Evolutionary conservation across 1,139 yeast species (phyloP), one percentile per base, ranked within the genome.

Genomic region (Geotrichum europaeum): DNA sequence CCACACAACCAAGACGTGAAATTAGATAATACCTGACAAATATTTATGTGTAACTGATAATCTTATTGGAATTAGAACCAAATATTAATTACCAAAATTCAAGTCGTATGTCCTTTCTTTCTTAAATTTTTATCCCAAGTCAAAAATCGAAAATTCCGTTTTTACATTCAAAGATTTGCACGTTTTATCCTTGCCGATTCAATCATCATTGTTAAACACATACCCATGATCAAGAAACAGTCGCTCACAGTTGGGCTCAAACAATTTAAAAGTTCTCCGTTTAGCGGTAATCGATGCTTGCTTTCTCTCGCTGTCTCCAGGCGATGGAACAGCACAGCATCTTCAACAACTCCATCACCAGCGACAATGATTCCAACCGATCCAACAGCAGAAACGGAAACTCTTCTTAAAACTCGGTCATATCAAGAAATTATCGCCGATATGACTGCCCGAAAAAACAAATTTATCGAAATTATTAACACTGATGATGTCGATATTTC

Each of bases 381-480:
- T n/a, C n/a, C 47, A 28, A 28, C 9, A 28, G 32, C 32, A 15
- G 47, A 40, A 18, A n/a, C 47, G 20, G 47, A 40, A 40, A n/a
- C 47, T 7, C 47, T 40, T 18, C 40, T 49, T 49, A 58, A 53
- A 53, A 50, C 32, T 20, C 50, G 53, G 49, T 51, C 55, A 3
- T 60, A 43, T 18, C 25, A 36, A n/a, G 63, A 60, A 2, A 60
- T 60, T 25, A 43, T 55, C 5, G 36, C 20, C 12, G 63, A 57
- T 34, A 60, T 60, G 47, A 53, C 47, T 24, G 50, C 49, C 15
- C 57, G 63, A 22, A 55, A 55, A 50, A 56, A 56, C 50, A 43
- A 32, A 10, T 58, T 54, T 45, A 24, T 59, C 47, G 58, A 55
- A 15, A 47, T 20, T 13, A 36, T 59, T 4, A 56, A 55, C 50